Evolutionary conservation across 768 basidiomycete species (phyloP).

Genomic region (Lentinula guzmanii): DNA sequence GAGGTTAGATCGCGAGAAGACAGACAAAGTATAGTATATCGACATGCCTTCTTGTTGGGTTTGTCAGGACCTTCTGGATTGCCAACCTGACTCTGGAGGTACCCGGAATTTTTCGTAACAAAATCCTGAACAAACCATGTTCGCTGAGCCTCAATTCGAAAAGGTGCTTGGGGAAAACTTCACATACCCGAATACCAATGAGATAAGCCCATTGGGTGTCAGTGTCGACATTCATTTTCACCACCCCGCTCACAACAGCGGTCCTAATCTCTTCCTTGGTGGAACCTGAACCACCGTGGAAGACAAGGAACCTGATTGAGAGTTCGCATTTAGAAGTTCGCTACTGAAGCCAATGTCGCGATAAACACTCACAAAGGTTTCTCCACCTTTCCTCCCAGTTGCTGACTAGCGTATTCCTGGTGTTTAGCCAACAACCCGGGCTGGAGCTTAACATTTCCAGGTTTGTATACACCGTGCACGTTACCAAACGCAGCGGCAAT

Average conservation of each 20-base stretch:
- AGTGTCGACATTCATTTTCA: conserved; percentile 99
- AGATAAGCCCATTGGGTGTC: conserved; percentile 94
- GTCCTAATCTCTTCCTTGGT: conserved; percentile 92
- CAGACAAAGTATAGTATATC: not conserved
- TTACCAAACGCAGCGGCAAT: conserved; percentile 99
- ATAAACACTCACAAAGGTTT: conserved; percentile 73
- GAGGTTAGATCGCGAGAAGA: not conserved
- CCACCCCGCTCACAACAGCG: conserved; percentile 87
- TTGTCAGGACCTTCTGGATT: conserved; percentile 97
- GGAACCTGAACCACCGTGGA: conserved; percentile 99
- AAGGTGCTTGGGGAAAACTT: not conserved
- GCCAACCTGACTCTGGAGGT: conserved; percentile 87
- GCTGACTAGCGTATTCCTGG: conserved; percentile 66
- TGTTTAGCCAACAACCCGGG: conserved; percentile 92
- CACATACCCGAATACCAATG: conserved; percentile 65
- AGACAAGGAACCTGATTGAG: conserved; percentile 80
- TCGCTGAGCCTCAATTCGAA: not conserved
- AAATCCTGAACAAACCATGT: conserved; percentile 56
- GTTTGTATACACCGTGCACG: conserved; percentile 99
- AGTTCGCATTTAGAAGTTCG: not conserved
- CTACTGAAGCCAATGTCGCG: not conserved
- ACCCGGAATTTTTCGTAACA: conserved; percentile 77
- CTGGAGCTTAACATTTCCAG: conserved; percentile 91
- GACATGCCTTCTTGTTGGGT: conserved; percentile 93
- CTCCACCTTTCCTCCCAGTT: conserved; percentile 55